Evolutionary conservation across 2,329 filamentous ascomycete genomes (phyloP).

Genomic region (Trichophyton rubrum): DNA sequence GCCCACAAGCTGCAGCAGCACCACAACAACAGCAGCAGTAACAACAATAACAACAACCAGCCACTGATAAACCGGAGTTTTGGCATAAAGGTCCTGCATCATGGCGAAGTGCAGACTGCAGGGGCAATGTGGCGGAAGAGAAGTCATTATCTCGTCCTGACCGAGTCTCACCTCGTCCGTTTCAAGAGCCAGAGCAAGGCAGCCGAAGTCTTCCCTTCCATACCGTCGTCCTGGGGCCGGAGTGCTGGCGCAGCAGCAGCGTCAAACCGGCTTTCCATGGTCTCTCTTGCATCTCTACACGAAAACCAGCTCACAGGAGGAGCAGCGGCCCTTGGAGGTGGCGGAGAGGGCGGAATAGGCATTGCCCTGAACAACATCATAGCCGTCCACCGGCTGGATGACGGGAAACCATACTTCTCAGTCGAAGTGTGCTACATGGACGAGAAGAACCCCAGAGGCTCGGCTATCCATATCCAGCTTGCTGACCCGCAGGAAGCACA

Average conservation of each 20-base stretch:
- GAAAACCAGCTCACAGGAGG: slow-evolving; percentile 42
- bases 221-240: slow-evolving; percentile 31
- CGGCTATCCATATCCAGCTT: slow-evolving; percentile 52
- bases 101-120: slow-evolving; percentile 59
- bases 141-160: slow-evolving; percentile 60
- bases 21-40: background rate
- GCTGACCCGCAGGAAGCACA: slow-evolving; percentile 52
- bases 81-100: slow-evolving; percentile 44
- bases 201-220: slow-evolving; percentile 47
- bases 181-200: slow-evolving; percentile 58
- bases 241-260: slow-evolving; percentile 32
- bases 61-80: background rate
- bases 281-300: slow-evolving; percentile 49
- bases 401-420: slow-evolving; percentile 53
- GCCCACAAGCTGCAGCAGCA: background rate
- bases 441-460: slow-evolving; percentile 46
- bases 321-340: slow-evolving; percentile 23
- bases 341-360: slow-evolving; percentile 41
- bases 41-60: too few species aligned
- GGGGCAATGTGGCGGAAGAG: slow-evolving; percentile 60
- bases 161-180: slow-evolving; percentile 53
- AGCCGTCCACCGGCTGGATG: slow-evolving; percentile 54
- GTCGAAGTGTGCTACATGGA: slow-evolving; percentile 58
- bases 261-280: slow-evolving; percentile 41
- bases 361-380: slow-evolving; percentile 55